These are phyloP conservation scores for Globisporangium solare DNA, from an alignment of 352 stramenopile species.

Conservation along the genomic window DNA sequence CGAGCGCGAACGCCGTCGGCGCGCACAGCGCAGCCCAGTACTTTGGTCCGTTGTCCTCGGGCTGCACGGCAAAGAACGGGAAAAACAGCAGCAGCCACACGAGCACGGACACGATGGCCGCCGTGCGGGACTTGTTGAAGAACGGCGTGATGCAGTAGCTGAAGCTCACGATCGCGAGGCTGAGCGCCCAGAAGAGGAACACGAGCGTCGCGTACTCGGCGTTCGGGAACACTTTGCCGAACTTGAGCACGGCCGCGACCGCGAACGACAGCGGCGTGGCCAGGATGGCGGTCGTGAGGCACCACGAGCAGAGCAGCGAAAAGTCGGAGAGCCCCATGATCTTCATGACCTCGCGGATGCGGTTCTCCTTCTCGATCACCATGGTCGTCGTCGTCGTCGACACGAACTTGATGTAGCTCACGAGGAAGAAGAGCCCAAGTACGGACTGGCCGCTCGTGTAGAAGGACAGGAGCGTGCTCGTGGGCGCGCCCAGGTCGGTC, in stretches of 20 bases:
- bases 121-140: conserved; percentile 61
- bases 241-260: conserved; percentile 47
- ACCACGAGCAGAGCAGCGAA: conserved; percentile 56
- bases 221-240: conserved; percentile 60
- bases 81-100: conserved; percentile 70
- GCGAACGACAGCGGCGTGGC: conserved; percentile 39
- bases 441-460: conserved; percentile 40
- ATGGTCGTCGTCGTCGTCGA: conserved; percentile 59
- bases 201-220: conserved; percentile 49
- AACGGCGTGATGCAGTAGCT: conserved; percentile 54
- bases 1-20: conserved; percentile 62
- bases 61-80: conserved; percentile 57
- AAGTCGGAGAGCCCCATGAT: conserved; percentile 71
- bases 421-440: conserved; percentile 34
- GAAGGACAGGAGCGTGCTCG: conserved; percentile 28
- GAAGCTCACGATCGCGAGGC: conserved; percentile 52
- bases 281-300: conserved; percentile 37
- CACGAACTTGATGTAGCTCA: conserved; percentile 49
- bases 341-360: conserved; percentile 74
- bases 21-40: conserved; percentile 49
- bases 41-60: conserved; percentile 30
- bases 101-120: conserved; percentile 53
- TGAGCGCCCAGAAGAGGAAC: conserved; percentile 61
- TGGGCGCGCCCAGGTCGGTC: conserved; percentile 17
- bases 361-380: conserved; percentile 76